Conservation (phyloP, 2,329 filamentous ascomycete species). For the Chaetomiaceae sp. region DNA sequence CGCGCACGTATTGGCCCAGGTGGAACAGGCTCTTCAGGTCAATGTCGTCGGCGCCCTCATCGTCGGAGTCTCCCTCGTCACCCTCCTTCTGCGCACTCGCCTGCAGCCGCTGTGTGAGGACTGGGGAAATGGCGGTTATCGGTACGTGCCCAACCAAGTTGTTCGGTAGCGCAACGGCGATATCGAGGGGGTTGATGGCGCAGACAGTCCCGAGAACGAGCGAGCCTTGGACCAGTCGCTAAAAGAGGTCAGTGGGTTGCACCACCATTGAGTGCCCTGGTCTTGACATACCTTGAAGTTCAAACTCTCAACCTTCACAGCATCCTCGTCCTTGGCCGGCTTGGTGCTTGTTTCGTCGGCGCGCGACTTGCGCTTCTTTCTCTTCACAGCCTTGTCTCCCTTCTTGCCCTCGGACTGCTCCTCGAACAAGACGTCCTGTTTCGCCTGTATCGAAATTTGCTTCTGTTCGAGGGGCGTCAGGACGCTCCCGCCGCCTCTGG, state of each 20-base stretch:
- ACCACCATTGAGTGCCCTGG: background rate
- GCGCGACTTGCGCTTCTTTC: slow-evolving; percentile 51
- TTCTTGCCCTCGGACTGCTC: slow-evolving; percentile 58
- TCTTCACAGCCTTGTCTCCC: slow-evolving; percentile 39
- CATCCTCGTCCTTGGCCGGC: slow-evolving; percentile 49
- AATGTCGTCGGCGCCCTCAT: slow-evolving; percentile 53
- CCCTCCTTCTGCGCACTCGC: slow-evolving; percentile 57
- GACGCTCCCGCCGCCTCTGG: slow-evolving; percentile 84
- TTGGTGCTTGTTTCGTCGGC: slow-evolving; percentile 50
- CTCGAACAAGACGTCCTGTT: slow-evolving; percentile 86
- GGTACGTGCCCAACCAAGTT: slow-evolving; percentile 87
- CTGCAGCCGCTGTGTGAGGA: slow-evolving; percentile 72
- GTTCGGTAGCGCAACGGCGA: slow-evolving; percentile 83
- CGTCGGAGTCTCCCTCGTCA: slow-evolving; percentile 48
- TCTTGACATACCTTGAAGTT: slow-evolving; percentile 70
- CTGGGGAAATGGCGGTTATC: slow-evolving; percentile 83
- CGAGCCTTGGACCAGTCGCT: slow-evolving; percentile 82
- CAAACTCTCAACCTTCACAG: slow-evolving; percentile 75
- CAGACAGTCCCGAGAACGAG: slow-evolving; percentile 83
- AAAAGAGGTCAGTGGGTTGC: slow-evolving; percentile 14
- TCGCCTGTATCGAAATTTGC: slow-evolving; percentile 91
- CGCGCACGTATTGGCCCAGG: slow-evolving; percentile 83
- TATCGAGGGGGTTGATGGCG: slow-evolving; percentile 72
- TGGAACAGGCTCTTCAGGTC: slow-evolving; percentile 72
- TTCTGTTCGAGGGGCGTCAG: slow-evolving; percentile 93